Percentiles rank a stretch among this genome's conserved stretches.
These are phyloP conservation scores for Trichoderma gamsii DNA, from an alignment of 495 filamentous ascomycete species.

Conservation along the genomic window DNA sequence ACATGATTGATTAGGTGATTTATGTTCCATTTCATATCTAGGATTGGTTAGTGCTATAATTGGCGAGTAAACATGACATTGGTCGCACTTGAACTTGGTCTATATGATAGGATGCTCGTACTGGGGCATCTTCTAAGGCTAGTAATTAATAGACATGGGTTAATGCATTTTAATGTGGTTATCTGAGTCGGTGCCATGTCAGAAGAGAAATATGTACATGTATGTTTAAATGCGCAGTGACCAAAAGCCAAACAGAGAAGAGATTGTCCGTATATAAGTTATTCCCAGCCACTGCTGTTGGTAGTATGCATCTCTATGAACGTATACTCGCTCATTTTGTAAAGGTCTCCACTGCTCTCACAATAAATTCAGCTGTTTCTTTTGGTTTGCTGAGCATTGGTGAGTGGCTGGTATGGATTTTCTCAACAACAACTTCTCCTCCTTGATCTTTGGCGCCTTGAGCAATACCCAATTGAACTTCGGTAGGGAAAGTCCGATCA, in stretches of 20 bases:
- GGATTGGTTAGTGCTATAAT: too few relatives aligned
- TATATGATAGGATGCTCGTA: too few relatives aligned
- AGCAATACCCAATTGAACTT: conserved; percentile 23
- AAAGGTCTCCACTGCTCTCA: conserved; percentile 28
- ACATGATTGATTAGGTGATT: too few relatives aligned
- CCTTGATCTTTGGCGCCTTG: conserved; percentile 25
- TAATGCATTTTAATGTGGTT: neutral
- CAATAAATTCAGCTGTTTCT: conserved; percentile 28
- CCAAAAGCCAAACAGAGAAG: neutral
- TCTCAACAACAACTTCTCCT: conserved; percentile 23
- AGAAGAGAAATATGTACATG: neutral
- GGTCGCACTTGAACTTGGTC: too few relatives aligned
- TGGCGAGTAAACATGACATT: too few relatives aligned
- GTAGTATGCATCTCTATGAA: neutral
- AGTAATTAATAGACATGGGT: too few relatives aligned
- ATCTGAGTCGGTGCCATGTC: neutral
- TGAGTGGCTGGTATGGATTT: conserved; percentile 27
- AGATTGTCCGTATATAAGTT: neutral
- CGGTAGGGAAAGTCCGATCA: conserved; percentile 23
- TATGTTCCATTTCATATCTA: too few relatives aligned
- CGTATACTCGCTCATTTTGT: neutral
- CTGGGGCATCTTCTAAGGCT: too few relatives aligned
- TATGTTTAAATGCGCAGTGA: neutral
- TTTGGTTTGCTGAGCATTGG: conserved; percentile 30
- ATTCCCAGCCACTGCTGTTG: too few relatives aligned